A percentile compares a stretch with the other conserved stretches of the same genome.
Evolutionary conservation across 2,329 filamentous ascomycete species (phyloP).

Genomic region (Zymoseptoria pseudotritici): DNA sequence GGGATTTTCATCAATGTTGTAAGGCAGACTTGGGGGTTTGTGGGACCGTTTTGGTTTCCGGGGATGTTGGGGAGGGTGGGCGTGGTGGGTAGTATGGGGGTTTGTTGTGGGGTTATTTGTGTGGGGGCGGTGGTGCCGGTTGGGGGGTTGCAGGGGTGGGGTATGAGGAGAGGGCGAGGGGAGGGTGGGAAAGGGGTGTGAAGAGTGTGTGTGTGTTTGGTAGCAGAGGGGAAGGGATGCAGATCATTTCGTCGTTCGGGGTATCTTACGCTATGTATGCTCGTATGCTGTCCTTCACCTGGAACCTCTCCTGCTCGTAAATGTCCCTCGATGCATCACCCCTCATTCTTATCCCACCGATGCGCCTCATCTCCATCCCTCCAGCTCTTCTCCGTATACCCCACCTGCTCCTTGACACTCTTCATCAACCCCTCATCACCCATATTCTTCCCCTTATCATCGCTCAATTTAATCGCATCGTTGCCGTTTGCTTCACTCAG

Average conservation of each 20-base stretch:
- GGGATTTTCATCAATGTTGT: slow-evolving; percentile 54
- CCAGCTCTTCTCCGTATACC: slow-evolving; percentile 82
- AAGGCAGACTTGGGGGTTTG: slow-evolving; percentile 48
- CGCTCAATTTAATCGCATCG: slow-evolving; percentile 83
- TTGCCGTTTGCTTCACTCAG: slow-evolving; percentile 75
- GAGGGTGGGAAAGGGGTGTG: too few relatives aligned
- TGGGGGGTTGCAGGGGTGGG: slow-evolving; percentile 19
- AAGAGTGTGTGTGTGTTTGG: too few relatives aligned
- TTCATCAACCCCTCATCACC: slow-evolving; percentile 72
- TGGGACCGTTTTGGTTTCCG: slow-evolving; percentile 38
- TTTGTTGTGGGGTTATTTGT: slow-evolving; percentile 31
- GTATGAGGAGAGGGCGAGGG: slow-evolving; percentile 11
- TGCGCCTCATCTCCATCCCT: slow-evolving; percentile 73
- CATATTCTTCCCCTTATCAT: slow-evolving; percentile 88
- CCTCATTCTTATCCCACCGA: slow-evolving; percentile 58
- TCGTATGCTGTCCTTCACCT: neutral
- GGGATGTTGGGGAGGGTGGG: slow-evolving; percentile 34
- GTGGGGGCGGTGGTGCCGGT: slow-evolving; percentile 21
- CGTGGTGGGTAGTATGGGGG: slow-evolving; percentile 30
- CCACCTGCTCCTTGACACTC: slow-evolving; percentile 75
- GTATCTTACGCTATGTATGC: neutral
- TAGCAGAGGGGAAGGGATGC: too few relatives aligned
- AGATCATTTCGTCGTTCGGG: too few relatives aligned
- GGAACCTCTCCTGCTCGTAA: neutral
- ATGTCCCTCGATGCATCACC: neutral